Conservation (phyloP, 2,329 filamentous ascomycete species). For the Hymenotorrendiella dingleyae region DNA sequence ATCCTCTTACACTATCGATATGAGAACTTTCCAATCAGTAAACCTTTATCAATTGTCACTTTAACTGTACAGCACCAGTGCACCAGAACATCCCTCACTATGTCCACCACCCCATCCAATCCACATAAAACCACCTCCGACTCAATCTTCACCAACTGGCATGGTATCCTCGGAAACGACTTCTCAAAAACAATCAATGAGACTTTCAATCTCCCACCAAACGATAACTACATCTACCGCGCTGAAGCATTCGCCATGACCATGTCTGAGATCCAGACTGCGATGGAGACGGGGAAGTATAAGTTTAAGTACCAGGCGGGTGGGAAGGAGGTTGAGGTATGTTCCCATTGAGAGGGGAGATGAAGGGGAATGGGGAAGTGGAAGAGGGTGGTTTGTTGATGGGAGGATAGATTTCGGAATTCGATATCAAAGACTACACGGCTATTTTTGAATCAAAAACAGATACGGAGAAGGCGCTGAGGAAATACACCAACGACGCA, state of each 20-base stretch:
- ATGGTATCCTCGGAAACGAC: slow-evolving; percentile 15
- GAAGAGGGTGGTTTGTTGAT: too few relatives aligned
- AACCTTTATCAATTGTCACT: too few relatives aligned
- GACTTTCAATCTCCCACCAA: slow-evolving; percentile 17
- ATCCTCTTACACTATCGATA: too few relatives aligned
- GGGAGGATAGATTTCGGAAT: too few relatives aligned
- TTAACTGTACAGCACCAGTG: too few relatives aligned
- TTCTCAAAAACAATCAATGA: slow-evolving; percentile 17
- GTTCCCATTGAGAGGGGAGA: too few relatives aligned
- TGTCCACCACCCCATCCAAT: too few relatives aligned
- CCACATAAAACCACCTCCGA: too few relatives aligned
- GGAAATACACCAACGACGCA: slow-evolving; percentile 58
- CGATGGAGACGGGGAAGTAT: slow-evolving; percentile 10
- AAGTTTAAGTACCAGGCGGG: slow-evolving; percentile 24
- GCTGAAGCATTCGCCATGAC: slow-evolving; percentile 24
- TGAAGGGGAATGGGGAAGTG: too few relatives aligned
- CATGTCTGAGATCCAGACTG: slow-evolving; percentile 17
- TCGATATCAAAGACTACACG: slow-evolving; percentile 61
- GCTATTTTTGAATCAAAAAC: slow-evolving; percentile 58
- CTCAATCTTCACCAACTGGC: too few relatives aligned
- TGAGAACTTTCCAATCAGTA: too few relatives aligned
- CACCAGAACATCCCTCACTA: too few relatives aligned
- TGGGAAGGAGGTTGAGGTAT: slow-evolving; percentile 17
- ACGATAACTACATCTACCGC: slow-evolving; percentile 22
- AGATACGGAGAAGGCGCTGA: slow-evolving; percentile 55